These are phyloP conservation scores for Psilocybe cyanescens DNA, from an alignment of 768 basidiomycete genomes.

Conservation along the genomic window DNA sequence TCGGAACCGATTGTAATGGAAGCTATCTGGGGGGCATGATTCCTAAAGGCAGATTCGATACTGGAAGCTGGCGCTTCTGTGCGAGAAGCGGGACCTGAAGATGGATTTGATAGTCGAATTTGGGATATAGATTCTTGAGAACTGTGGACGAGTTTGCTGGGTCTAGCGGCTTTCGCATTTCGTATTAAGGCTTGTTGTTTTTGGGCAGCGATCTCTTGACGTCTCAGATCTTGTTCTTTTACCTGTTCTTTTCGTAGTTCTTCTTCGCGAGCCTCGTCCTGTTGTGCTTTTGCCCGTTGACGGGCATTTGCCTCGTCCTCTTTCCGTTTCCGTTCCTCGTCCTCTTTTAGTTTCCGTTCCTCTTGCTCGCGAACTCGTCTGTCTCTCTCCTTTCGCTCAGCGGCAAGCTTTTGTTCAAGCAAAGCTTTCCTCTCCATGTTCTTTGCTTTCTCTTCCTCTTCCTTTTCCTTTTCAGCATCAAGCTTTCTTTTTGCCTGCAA, in stretches of 20 bases:
- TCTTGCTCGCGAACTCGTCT: constrained; percentile 17
- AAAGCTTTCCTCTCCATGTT: neutral
- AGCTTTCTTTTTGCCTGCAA: neutral
- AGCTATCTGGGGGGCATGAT: too few species aligned
- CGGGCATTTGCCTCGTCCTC: neutral
- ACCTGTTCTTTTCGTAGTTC: neutral
- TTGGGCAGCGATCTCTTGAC: neutral
- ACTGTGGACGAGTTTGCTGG: neutral
- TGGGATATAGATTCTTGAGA: neutral
- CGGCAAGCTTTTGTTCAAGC: neutral
- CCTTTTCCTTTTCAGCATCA: neutral
- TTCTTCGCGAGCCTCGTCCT: constrained; percentile 3
- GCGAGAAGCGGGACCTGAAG: too few species aligned
- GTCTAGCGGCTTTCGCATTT: neutral
- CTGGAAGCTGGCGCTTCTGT: too few species aligned
- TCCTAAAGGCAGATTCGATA: too few species aligned
- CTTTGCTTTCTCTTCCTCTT: too few species aligned
- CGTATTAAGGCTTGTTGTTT: neutral
- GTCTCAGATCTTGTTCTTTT: neutral
- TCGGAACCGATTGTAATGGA: too few species aligned
- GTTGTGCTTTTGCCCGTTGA: neutral
- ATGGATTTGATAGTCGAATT: too few species aligned
- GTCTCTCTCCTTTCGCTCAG: constrained; percentile 17
- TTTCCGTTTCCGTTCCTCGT: constrained; percentile 3
- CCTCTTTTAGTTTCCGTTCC: constrained; percentile 8